These are phyloP conservation scores for Cordyceps pruinosa DNA, from an alignment of 2,329 filamentous ascomycete species.

Conservation along the genomic window DNA sequence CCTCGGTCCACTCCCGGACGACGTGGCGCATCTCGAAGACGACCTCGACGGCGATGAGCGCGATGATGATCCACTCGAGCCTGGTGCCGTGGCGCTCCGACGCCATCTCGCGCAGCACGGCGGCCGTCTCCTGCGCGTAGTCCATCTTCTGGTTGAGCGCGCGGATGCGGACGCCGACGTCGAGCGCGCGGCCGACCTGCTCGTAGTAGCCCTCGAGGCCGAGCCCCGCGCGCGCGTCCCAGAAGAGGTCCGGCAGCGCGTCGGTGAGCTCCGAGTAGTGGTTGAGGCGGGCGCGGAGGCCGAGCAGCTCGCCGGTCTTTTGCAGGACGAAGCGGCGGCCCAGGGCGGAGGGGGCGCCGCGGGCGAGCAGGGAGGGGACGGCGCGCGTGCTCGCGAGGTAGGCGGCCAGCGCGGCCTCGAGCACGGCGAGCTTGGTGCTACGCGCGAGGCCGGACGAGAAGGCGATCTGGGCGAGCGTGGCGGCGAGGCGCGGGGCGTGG, in stretches of 20 bases:
- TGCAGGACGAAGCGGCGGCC: slow-evolving; percentile 73
- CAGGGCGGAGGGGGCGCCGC: slow-evolving; percentile 47
- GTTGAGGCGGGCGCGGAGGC: slow-evolving; percentile 85
- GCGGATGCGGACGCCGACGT: slow-evolving; percentile 86
- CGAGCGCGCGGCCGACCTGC: slow-evolving; percentile 80
- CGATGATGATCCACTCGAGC: slow-evolving; percentile 93
- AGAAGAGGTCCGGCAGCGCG: slow-evolving; percentile 90
- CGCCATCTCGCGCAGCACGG: slow-evolving; percentile 76
- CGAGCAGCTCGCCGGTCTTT: slow-evolving; percentile 88
- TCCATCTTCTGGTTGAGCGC: slow-evolving; percentile 96
- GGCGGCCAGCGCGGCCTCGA: slow-evolving; percentile 72
- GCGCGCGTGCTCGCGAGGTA: slow-evolving; percentile 83
- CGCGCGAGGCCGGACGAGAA: slow-evolving; percentile 91
- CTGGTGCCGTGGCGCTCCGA: slow-evolving; percentile 85
- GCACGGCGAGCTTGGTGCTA: slow-evolving; percentile 86
- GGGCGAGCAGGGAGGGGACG: slow-evolving; percentile 72
- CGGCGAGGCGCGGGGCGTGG: slow-evolving; percentile 42
- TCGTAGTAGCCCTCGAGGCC: slow-evolving; percentile 93
- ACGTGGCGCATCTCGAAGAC: slow-evolving; percentile 74
- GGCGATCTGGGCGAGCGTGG: slow-evolving; percentile 84
- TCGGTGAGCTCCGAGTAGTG: slow-evolving; percentile 96
- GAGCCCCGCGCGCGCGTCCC: slow-evolving; percentile 84
- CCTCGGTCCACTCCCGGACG: slow-evolving; percentile 52
- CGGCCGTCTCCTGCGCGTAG: slow-evolving; percentile 92
- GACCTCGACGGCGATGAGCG: slow-evolving; percentile 88